phyloP scores from a whole-genome alignment of 257 asterid species.

The Jasminum sambac region DNA sequence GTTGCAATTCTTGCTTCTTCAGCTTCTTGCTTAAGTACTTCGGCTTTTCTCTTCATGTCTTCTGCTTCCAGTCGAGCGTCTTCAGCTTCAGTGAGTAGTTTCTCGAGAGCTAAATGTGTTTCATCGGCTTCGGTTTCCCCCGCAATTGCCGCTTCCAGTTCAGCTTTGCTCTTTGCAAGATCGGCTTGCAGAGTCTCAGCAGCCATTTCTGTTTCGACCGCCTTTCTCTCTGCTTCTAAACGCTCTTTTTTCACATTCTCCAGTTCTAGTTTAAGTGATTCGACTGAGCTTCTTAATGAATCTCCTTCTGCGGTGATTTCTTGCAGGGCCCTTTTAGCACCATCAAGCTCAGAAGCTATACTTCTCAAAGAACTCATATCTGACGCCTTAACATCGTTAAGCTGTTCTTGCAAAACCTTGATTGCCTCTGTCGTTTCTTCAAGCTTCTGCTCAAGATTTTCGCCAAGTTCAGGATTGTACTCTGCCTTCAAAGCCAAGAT shows the following conservation, averaged over 20 bases:
- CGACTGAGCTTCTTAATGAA: slow-evolving; percentile 30
- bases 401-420: slow-evolving; percentile 55
- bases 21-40: slow-evolving; percentile 46
- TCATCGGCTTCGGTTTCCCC: slow-evolving; percentile 35
- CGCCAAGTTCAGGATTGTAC: slow-evolving; percentile 26
- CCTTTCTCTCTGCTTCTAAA: slow-evolving; percentile 35
- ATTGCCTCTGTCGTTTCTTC: slow-evolving; percentile 56
- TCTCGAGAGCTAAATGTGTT: slow-evolving; percentile 35
- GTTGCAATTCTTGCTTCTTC: slow-evolving; percentile 38
- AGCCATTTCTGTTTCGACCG: slow-evolving; percentile 38
- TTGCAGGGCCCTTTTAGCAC: slow-evolving; percentile 39
- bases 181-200: slow-evolving; percentile 40
- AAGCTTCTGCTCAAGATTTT: slow-evolving; percentile 50
- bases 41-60: slow-evolving; percentile 35
- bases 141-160: slow-evolving; percentile 41
- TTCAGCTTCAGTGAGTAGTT: slow-evolving; percentile 45
- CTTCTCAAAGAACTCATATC: slow-evolving; percentile 34
- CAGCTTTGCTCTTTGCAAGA: slow-evolving; percentile 44
- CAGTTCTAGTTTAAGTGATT: slow-evolving; percentile 33
- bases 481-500: slow-evolving; percentile 43
- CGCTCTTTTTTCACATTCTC: slow-evolving; percentile 45
- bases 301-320: slow-evolving; percentile 42
- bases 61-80: slow-evolving; percentile 44
- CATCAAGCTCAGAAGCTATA: slow-evolving; percentile 41
- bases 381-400: slow-evolving; percentile 40